phyloP scores from a whole-genome alignment of 257 asterid species.

The Solanum bukasovii region DNA sequence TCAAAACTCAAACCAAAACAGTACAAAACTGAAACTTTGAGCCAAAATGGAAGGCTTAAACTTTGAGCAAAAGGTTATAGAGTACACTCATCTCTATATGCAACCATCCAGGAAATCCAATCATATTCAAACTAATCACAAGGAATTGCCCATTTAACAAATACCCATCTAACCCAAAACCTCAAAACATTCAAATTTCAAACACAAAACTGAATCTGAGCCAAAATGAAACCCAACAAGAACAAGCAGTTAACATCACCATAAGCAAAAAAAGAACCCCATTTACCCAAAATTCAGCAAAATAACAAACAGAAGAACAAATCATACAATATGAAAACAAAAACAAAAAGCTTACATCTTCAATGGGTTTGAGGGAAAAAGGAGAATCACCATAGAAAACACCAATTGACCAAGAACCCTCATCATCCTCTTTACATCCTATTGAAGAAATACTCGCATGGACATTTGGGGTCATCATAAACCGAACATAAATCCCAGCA shows the following conservation, averaged over 20 bases:
- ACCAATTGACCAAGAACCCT: conserved; percentile 96
- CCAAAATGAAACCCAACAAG: neutral
- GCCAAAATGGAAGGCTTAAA: neutral
- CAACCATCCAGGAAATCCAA: neutral
- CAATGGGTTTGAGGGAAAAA: conserved; percentile 79
- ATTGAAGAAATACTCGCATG: conserved; percentile 28
- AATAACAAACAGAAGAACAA: neutral
- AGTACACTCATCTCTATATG: neutral
- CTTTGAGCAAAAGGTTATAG: neutral
- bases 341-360: conserved; percentile 39
- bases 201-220: neutral
- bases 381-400: conserved; percentile 90
- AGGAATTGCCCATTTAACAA: neutral
- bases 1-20: neutral
- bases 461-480: conserved; percentile 52
- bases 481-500: conserved; percentile 49
- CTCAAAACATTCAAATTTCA: conserved; percentile 1
- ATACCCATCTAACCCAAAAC: neutral
- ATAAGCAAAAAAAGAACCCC: neutral
- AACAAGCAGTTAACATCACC: neutral
- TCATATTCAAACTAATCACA: neutral
- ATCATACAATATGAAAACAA: neutral
- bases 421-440: conserved; percentile 73
- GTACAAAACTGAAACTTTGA: neutral
- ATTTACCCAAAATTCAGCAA: neutral